Evolutionary conservation across 805 yeast species (phyloP).

Genomic region (Blastobotrys attinorum): DNA sequence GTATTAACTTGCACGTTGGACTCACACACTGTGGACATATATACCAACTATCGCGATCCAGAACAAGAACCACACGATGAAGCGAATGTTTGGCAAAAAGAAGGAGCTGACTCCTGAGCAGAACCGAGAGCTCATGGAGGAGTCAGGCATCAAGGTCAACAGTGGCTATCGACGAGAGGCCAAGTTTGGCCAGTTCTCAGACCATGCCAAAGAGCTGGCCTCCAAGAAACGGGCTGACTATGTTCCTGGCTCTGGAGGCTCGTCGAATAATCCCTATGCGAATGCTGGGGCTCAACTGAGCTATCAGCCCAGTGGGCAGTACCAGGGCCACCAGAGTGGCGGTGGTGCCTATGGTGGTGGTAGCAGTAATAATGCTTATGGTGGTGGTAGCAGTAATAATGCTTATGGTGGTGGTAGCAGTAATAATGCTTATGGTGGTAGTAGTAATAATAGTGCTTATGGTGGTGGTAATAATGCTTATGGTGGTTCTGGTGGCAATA

Average conservation of each 20-base stretch:
- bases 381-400: not conserved
- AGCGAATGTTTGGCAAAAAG: constrained; percentile 39
- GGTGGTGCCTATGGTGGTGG: constrained; percentile 2
- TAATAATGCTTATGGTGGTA: constrained; percentile 10
- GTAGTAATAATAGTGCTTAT: not conserved
- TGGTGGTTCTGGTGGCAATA: not conserved
- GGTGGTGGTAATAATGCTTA: not conserved
- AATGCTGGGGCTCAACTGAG: constrained; percentile 7
- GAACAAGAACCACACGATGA: no score
- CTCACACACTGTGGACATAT: no score
- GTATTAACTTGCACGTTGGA: no score
- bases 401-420: constrained; percentile 6
- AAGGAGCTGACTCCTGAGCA: constrained; percentile 46
- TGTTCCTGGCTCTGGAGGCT: constrained; percentile 1
- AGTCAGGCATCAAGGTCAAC: constrained; percentile 37
- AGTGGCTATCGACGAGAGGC: constrained; percentile 32
- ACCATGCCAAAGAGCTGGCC: constrained; percentile 34
- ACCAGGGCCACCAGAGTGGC: no score
- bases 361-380: no score
- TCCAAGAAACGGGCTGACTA: constrained; percentile 3
- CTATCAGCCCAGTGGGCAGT: not conserved
- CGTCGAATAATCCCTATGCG: constrained; percentile 16
- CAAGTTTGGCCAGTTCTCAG: constrained; percentile 44
- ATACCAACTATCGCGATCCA: no score
- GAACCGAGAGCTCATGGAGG: constrained; percentile 34